These are phyloP conservation scores for Kickxella alabastrina DNA, from an alignment of 192 early-diverging fungal genomes.

Conservation along the genomic window DNA sequence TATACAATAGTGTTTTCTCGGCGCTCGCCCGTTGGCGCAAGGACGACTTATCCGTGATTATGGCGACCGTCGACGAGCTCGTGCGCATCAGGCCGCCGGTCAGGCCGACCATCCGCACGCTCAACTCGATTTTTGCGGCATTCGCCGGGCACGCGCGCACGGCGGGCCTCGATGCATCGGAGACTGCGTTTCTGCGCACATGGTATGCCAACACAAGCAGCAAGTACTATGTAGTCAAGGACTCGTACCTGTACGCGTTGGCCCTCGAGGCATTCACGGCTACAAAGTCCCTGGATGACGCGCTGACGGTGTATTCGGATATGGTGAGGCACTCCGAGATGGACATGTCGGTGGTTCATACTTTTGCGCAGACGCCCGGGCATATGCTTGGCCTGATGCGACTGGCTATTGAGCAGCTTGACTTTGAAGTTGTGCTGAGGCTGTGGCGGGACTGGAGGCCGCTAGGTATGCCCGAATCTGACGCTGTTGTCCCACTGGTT, in stretches of 20 bases:
- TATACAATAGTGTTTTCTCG: conserved; percentile 42
- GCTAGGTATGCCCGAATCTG: conserved; percentile 11
- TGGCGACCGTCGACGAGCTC: conserved; percentile 19
- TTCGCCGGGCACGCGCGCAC: conserved; percentile 20
- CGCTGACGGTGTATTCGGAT: conserved; percentile 32
- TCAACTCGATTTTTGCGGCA: conserved; percentile 40
- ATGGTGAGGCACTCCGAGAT: conserved; percentile 26
- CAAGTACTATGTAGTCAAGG: conserved; percentile 31
- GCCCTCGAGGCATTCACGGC: conserved; percentile 25
- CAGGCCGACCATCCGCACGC: conserved; percentile 29
- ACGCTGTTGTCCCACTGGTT: conserved; percentile 11
- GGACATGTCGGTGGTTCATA: conserved; percentile 7
- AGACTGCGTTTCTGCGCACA: conserved; percentile 26
- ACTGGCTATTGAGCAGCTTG: conserved; percentile 16
- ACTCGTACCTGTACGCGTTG: conserved; percentile 33
- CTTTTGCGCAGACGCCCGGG: conserved; percentile 11
- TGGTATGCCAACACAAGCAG: conserved; percentile 31
- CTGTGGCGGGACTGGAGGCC: conserved; percentile 37
- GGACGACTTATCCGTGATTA: conserved; percentile 17
- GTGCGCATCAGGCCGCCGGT: conserved; percentile 18
- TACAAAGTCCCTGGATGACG: conserved; percentile 21
- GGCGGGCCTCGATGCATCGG: background rate
- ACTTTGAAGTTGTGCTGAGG: conserved; percentile 13
- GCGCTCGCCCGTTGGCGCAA: conserved; percentile 22
- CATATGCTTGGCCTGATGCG: conserved; percentile 21